phyloP scores from a whole-genome alignment of 768 basidiomycete species.

The Psilocybe tampanensis region DNA sequence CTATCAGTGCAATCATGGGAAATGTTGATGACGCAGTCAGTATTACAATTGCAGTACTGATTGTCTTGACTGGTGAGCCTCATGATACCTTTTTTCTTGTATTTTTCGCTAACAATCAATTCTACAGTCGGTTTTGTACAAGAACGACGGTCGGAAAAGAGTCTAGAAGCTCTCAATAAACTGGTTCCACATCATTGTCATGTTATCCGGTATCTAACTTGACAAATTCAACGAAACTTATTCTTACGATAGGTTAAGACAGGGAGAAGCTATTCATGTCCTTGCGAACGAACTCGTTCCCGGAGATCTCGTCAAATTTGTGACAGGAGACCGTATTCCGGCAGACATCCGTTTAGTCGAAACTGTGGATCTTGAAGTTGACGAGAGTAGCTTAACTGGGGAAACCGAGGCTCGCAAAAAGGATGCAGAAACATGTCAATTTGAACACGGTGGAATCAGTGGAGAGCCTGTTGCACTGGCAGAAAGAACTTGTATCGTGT shows the following conservation, averaged over 20 bases:
- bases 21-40: constrained; percentile 94
- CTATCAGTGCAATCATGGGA: constrained; percentile 91
- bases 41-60: constrained; percentile 89
- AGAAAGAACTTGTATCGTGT: constrained; percentile 85
- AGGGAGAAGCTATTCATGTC: constrained; percentile 71
- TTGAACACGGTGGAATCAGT: constrained; percentile 33
- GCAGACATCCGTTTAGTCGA: constrained; percentile 86
- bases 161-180: constrained; percentile 92
- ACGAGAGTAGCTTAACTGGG: constrained; percentile 94
- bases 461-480: constrained; percentile 64
- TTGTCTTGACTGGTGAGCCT: constrained; percentile 84
- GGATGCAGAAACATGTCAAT: constrained; percentile 53
- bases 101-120: constrained; percentile 18
- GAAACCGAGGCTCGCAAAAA: constrained; percentile 86
- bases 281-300: constrained; percentile 97
- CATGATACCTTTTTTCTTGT: neutral
- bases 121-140: constrained; percentile 87
- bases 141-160: constrained; percentile 93
- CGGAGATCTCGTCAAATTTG: constrained; percentile 88
- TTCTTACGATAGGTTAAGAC: constrained; percentile 36
- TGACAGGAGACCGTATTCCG: constrained; percentile 91
- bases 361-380: constrained; percentile 89
- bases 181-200: constrained; percentile 97
- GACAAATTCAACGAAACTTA: constrained; percentile 24
- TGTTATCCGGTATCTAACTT: constrained; percentile 60